Percentiles rank a stretch among this genome's conserved stretches.
phyloP scores from a whole-genome alignment of 768 basidiomycete species.

The Tylopilus felleus region DNA sequence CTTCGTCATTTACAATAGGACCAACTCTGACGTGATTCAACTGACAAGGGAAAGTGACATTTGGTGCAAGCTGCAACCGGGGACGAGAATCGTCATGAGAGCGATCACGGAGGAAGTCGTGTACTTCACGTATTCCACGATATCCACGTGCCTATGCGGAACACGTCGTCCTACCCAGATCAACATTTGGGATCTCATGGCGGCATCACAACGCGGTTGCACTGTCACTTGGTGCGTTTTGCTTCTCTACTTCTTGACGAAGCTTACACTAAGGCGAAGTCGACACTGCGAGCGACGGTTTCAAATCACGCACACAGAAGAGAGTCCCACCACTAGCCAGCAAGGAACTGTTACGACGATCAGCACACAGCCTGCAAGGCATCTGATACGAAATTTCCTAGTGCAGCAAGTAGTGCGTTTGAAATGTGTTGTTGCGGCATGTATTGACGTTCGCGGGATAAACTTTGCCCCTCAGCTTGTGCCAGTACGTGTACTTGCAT shows the following conservation, averaged over 20 bases:
- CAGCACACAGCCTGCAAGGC: neutral
- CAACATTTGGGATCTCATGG: rapidly evolving
- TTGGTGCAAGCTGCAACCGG: neutral
- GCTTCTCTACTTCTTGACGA: no score
- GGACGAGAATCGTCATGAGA: constrained; percentile 1
- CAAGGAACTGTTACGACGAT: no score
- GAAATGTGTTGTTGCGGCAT: neutral
- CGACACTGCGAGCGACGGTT: neutral
- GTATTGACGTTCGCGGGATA: neutral
- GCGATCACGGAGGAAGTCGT: neutral
- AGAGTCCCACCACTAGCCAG: neutral
- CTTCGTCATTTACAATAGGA: neutral
- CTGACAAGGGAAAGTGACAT: neutral
- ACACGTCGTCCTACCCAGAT: neutral
- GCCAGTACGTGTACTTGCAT: neutral
- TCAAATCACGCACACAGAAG: neutral
- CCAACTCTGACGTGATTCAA: neutral
- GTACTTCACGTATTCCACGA: neutral
- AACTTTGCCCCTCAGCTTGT: neutral
- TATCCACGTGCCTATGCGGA: neutral
- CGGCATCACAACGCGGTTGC: neutral
- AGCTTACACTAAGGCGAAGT: no score
- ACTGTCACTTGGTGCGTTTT: constrained; percentile 3
- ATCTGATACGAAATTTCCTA: constrained; percentile 4
- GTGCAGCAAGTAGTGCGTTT: neutral